These are phyloP conservation scores for Dipteronia dyeriana DNA, from an alignment of 345 rosid species.

Conservation along the genomic window DNA sequence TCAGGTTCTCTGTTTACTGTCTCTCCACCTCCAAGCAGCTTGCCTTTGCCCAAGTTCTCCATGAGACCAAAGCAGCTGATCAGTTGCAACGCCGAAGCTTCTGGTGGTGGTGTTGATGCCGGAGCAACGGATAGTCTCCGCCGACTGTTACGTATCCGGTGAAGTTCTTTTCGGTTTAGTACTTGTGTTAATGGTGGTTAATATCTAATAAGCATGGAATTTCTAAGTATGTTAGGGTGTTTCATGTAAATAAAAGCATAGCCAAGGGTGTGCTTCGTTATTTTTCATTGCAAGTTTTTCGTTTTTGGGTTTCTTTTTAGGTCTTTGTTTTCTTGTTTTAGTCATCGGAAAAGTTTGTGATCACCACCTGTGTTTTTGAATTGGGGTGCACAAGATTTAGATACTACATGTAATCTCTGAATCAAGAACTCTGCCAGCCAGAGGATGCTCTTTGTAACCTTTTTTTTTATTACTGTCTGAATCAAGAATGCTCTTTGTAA, in stretches of 20 bases:
- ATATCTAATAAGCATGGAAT: not conserved
- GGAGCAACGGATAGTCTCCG: slow-evolving; percentile 69
- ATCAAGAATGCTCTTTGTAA: too few relatives aligned
- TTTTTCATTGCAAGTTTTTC: slow-evolving; percentile 12
- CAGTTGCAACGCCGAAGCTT: slow-evolving; percentile 56
- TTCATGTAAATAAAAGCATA: slow-evolving; percentile 27
- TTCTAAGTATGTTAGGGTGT: not conserved
- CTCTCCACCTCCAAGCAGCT: slow-evolving; percentile 75
- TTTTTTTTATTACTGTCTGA: not conserved
- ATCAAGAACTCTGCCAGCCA: not conserved
- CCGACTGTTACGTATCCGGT: slow-evolving; percentile 65
- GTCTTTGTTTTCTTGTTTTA: not conserved
- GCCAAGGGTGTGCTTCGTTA: slow-evolving; percentile 17
- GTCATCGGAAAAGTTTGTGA: slow-evolving; percentile 7
- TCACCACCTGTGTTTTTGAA: slow-evolving; percentile 37
- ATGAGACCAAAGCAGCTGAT: slow-evolving; percentile 54
- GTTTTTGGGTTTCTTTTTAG: not conserved
- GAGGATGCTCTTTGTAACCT: not conserved
- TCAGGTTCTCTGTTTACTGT: slow-evolving; percentile 40
- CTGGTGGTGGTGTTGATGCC: slow-evolving; percentile 45
- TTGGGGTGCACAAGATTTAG: slow-evolving; percentile 23
- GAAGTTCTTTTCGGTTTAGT: slow-evolving; percentile 19
- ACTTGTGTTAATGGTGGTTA: not conserved
- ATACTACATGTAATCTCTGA: not conserved
- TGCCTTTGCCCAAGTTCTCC: slow-evolving; percentile 72